Conservation (phyloP, 1,284 basidiomycete genomes). For the Tetrapyrgos nigripes region DNA sequence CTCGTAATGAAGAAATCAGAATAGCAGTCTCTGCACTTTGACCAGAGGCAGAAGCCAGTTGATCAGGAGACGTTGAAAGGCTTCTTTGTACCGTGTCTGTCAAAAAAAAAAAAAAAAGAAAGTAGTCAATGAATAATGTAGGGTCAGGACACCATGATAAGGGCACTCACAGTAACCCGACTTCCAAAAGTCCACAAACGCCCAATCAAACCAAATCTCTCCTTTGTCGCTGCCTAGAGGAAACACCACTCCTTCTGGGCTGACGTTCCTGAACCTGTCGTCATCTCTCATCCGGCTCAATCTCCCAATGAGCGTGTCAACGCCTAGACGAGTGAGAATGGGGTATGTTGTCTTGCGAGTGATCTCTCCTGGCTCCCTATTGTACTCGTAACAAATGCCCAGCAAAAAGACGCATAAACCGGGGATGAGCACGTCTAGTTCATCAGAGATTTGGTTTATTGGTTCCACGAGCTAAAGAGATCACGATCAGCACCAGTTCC, state of each 20-base stretch:
- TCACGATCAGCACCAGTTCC: conserved; percentile 5
- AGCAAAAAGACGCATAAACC: conserved; percentile 93
- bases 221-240: conserved; percentile 63
- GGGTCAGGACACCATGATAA: too few relatives aligned
- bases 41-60: conserved; percentile 58
- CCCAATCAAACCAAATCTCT: conserved; percentile 99
- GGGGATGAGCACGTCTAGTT: conserved; percentile 81
- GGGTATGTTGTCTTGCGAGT: conserved; percentile 88
- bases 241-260: conserved; percentile 77
- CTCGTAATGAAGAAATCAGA: conserved; percentile 81
- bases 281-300: conserved; percentile 91
- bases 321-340: conserved; percentile 85
- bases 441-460: conserved; percentile 75
- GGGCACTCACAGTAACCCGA: conserved; percentile 93
- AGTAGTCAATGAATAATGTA: background rate
- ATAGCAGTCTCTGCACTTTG: conserved; percentile 81
- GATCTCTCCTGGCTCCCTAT: conserved; percentile 91
- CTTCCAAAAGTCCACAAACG: conserved; percentile 99
- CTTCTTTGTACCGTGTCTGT: conserved; percentile 72
- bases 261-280: conserved; percentile 87
- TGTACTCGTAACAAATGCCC: conserved; percentile 94
- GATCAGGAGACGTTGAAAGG: conserved; percentile 68
- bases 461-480: conserved; percentile 84
- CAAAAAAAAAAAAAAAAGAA: conserved; percentile 8
- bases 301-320: conserved; percentile 89